These are phyloP conservation scores for Massariosphaeria phaeospora DNA, from an alignment of 495 filamentous ascomycete genomes.

Conservation along the genomic window DNA sequence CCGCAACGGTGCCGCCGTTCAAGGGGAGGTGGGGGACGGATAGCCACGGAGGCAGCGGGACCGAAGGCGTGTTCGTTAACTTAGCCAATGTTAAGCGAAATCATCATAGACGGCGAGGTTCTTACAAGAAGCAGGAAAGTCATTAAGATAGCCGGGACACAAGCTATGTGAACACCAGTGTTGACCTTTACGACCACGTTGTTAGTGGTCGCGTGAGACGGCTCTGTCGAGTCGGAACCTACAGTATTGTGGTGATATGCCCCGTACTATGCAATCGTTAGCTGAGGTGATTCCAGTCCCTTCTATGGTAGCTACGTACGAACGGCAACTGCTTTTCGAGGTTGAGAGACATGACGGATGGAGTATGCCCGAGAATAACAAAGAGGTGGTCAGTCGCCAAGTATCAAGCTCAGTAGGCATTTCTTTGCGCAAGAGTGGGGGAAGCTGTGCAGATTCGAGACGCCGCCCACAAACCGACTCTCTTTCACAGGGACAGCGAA, in stretches of 20 bases:
- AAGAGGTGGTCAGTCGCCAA: constrained; percentile 5
- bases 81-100: constrained; percentile 37
- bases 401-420: not conserved
- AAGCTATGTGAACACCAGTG: constrained; percentile 81
- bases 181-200: constrained; percentile 73
- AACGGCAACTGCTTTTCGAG: constrained; percentile 75
- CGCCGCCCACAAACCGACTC: not conserved
- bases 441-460: not conserved
- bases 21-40: constrained; percentile 70
- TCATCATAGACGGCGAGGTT: not conserved
- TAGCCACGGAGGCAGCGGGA: constrained; percentile 65
- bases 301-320: constrained; percentile 48
- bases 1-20: constrained; percentile 72
- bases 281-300: constrained; percentile 11
- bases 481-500: not conserved
- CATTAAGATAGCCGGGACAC: constrained; percentile 79
- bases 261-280: constrained; percentile 67
- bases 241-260: constrained; percentile 87
- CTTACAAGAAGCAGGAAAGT: constrained; percentile 75
- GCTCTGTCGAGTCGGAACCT: not conserved
- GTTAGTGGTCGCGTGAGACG: constrained; percentile 4
- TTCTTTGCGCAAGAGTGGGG: not conserved
- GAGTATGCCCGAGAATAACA: constrained; percentile 2
- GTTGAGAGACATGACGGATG: constrained; percentile 60
- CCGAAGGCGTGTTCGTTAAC: constrained; percentile 70